Percentiles rank a stretch among this genome's conserved stretches.
Conservation (phyloP, 345 rosid species). For the Lagerstroemia speciosa region DNA sequence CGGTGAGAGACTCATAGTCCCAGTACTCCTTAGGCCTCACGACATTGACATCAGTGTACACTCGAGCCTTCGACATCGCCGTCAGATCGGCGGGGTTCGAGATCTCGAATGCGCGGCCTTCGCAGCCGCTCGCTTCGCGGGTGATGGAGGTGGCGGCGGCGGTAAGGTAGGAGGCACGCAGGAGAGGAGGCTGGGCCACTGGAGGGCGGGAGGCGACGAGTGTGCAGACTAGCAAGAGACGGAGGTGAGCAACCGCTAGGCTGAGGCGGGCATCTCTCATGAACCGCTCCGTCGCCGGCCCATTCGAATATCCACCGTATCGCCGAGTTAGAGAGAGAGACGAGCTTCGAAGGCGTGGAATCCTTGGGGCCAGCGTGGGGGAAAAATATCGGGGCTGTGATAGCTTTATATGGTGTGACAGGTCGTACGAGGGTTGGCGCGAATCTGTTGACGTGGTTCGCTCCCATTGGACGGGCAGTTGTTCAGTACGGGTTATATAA, state of each 20-base stretch:
- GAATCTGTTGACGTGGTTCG: too few species aligned
- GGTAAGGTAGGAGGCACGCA: constrained; percentile 13
- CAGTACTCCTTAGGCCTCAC: constrained; percentile 70
- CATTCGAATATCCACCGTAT: too few species aligned
- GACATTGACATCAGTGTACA: constrained; percentile 78
- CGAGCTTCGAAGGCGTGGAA: too few species aligned
- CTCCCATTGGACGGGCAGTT: too few species aligned
- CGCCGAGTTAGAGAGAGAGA: too few species aligned
- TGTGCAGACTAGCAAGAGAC: constrained; percentile 40
- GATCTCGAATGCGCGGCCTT: constrained; percentile 6
- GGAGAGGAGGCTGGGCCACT: constrained; percentile 35
- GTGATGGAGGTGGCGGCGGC: constrained; percentile 1
- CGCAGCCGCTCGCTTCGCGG: constrained; percentile 3
- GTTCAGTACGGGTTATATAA: too few species aligned
- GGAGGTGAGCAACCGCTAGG: constrained; percentile 16
- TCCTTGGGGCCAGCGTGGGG: too few species aligned
- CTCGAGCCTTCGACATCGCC: constrained; percentile 83
- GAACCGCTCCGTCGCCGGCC: constrained; percentile 5
- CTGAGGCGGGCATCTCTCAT: constrained; percentile 8
- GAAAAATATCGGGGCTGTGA: too few species aligned
- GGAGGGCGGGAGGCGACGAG: constrained; percentile 42
- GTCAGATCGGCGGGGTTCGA: constrained; percentile 7
- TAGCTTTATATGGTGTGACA: too few species aligned
- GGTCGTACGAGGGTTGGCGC: too few species aligned
- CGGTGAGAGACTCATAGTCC: constrained; percentile 47